Base-by-base conservation (phyloP, 805 yeast species). In the Teunomyces barrocoloradensis region DNA sequence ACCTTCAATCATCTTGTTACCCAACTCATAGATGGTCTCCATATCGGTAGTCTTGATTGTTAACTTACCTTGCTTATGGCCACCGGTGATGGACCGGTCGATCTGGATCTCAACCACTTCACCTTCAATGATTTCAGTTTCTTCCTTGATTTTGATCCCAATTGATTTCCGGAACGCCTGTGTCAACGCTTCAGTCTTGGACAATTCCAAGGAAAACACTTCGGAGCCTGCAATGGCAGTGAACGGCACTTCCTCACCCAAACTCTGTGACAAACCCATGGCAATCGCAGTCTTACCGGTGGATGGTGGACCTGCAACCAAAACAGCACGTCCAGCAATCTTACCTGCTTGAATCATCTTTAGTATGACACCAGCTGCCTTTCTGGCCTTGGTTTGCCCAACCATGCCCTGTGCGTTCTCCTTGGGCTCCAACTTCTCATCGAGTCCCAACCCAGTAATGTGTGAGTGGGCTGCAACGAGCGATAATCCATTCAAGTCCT, bases 211-310 rank as follows among this genome's bases (percentile, higher is more conserved):
- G 4, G 96, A 88, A 62, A 82, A 94, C 51, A 94, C 81, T 71
- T 94, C 99, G 28, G 96, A 85, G 3, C 97, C 99, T 7, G 96
- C 92, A 65, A 94, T 79, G 7, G 96, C 89, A 35, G 97, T 92
- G 68, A 94, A 94, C 34, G 99, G 99, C 49, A 94, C 97, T 53
- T 84, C 89, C 11, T 72, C 60, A 28, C 87, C 87, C 56, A 87
- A 73, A 44, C 81, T 83, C 63, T 86, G 91, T 2, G 90, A 78
- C 35, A 87, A 75, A 13, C 97, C 99, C 86, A 90, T 87, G 11
- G 99, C 99, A 58, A 94, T 81, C 33, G 99, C 99, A 3, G 99
- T 94, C 68, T 94, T 94, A 68, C 99, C 99, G 0, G 99, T 94
- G 11, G 96, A 89, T 25, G 99, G 99, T 9, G 98, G 98, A 35